Conservation (phyloP, 2,329 filamentous ascomycete species). For the Diaporthe citrichinensis region DNA sequence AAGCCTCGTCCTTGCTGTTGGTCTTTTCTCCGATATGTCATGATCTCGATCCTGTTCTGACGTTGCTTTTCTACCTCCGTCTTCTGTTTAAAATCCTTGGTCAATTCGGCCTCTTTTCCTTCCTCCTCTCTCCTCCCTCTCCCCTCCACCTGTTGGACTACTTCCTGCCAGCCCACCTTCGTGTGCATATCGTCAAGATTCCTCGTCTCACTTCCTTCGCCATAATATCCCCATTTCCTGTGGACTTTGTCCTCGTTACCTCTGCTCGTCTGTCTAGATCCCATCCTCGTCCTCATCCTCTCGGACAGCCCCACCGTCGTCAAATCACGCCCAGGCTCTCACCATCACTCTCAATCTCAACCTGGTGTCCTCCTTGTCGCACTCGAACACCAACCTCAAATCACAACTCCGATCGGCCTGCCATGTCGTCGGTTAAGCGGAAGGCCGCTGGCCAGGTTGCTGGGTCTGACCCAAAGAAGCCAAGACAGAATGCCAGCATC, state of each 20-base stretch:
- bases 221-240: slow-evolving; percentile 31
- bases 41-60: slow-evolving; percentile 37
- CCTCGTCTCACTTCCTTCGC: slow-evolving; percentile 29
- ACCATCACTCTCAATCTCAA: slow-evolving; percentile 1
- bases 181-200: slow-evolving; percentile 37
- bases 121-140: slow-evolving; percentile 5
- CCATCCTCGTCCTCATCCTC: not conserved
- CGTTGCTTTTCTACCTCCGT: slow-evolving; percentile 28
- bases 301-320: slow-evolving; percentile 2
- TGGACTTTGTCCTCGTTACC: not conserved
- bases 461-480: slow-evolving; percentile 74
- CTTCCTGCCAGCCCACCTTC: slow-evolving; percentile 11
- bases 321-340: not conserved
- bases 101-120: slow-evolving; percentile 23
- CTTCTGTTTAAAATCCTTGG: slow-evolving; percentile 33
- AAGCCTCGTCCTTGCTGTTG: slow-evolving; percentile 33
- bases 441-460: slow-evolving; percentile 71
- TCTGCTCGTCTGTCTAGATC: not conserved
- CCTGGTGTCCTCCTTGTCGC: not conserved
- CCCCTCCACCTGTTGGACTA: not conserved
- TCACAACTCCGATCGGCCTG: not conserved
- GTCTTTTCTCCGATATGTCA: slow-evolving; percentile 25
- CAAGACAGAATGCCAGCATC: slow-evolving; percentile 83
- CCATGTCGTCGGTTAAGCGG: slow-evolving; percentile 73
- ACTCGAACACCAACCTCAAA: not conserved